Percentiles rank a stretch among this genome's conserved stretches.
phyloP scores from a whole-genome alignment of 1,284 basidiomycete species.

The Pseudomicrostroma phylloplanum region DNA sequence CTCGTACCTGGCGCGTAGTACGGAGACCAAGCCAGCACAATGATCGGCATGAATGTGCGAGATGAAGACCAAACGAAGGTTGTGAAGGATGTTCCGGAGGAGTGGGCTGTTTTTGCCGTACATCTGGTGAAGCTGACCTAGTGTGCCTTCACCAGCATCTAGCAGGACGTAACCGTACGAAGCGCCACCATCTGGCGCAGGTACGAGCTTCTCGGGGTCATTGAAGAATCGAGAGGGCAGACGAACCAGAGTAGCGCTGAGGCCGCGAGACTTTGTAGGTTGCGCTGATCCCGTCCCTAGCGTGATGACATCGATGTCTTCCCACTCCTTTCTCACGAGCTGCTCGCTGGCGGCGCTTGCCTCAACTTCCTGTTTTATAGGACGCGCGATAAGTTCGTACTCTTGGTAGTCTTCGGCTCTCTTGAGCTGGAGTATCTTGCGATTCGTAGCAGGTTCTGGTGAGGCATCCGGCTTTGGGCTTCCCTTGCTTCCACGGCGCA shows the following conservation, averaged over 20 bases:
- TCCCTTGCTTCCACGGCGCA: not conserved
- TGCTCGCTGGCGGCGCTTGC: slow-evolving; percentile 15
- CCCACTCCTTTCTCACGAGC: slow-evolving; percentile 9
- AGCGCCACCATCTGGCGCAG: not conserved
- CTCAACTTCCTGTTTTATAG: slow-evolving; percentile 32
- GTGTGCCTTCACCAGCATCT: slow-evolving; percentile 84
- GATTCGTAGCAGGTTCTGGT: not conserved
- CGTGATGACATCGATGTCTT: slow-evolving; percentile 64
- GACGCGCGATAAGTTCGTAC: slow-evolving; percentile 25
- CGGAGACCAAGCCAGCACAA: slow-evolving; percentile 71
- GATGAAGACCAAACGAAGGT: slow-evolving; percentile 73
- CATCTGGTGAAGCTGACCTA: slow-evolving; percentile 74
- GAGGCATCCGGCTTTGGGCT: not conserved
- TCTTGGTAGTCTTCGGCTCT: slow-evolving; percentile 5
- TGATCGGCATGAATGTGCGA: slow-evolving; percentile 92
- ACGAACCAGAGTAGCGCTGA: slow-evolving; percentile 43
- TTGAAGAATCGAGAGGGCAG: slow-evolving; percentile 19
- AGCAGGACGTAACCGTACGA: slow-evolving; percentile 59
- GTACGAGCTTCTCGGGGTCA: not conserved
- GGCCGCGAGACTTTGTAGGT: slow-evolving; percentile 57
- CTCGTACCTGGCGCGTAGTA: slow-evolving; percentile 67
- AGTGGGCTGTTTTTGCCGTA: slow-evolving; percentile 57
- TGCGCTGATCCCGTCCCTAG: slow-evolving; percentile 83
- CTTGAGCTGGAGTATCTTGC: slow-evolving; percentile 4
- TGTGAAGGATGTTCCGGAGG: slow-evolving; percentile 54